Conservation (phyloP, 495 filamentous ascomycete species). For the Tuber indicum region DNA sequence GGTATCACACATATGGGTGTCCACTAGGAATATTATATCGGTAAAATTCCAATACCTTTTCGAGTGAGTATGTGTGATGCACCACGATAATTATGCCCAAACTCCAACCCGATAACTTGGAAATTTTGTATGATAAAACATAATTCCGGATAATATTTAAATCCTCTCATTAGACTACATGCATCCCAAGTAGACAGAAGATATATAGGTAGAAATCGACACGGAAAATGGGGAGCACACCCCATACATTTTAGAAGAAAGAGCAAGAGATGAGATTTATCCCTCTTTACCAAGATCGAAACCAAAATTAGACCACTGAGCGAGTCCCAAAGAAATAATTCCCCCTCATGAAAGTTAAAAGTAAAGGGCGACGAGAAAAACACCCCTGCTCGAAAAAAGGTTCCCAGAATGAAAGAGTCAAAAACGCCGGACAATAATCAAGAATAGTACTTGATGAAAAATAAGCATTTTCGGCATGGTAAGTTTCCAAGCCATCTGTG, state of each 20-base stretch:
- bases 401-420: background rate
- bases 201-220: background rate
- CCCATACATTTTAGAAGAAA: background rate
- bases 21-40: no score
- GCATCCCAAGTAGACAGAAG: background rate
- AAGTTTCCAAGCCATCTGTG: background rate
- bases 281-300: background rate
- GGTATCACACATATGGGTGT: no score
- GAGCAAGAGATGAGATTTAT: background rate
- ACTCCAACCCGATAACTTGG: background rate
- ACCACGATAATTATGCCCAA: background rate
- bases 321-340: background rate
- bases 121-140: background rate
- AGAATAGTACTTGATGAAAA: background rate
- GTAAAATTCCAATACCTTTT: background rate
- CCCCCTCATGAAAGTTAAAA: background rate
- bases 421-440: background rate
- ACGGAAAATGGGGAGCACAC: background rate
- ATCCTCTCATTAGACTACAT: slow-evolving; percentile 1
- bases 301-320: background rate
- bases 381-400: background rate
- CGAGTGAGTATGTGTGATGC: background rate
- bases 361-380: background rate
- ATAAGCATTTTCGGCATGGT: background rate
- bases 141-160: background rate